Evolutionary conservation across 2,329 filamentous ascomycete species (phyloP).

Genomic region (Talaromyces islandicus): DNA sequence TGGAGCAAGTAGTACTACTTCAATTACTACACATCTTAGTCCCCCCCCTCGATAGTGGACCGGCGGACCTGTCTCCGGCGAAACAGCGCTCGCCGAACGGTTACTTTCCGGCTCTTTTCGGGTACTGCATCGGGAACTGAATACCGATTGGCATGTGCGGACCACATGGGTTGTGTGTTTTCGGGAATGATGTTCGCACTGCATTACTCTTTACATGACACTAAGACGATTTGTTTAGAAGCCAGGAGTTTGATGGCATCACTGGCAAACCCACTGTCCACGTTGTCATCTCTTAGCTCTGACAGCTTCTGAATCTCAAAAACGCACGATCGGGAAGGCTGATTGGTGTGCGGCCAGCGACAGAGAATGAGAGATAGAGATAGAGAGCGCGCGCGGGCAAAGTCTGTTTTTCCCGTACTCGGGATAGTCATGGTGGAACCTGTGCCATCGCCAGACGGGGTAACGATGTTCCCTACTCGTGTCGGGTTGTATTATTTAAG

Average conservation of each 20-base stretch:
- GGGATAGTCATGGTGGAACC: background rate
- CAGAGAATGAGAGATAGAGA: too few species aligned
- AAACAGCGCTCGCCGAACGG: background rate
- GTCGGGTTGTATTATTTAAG: background rate
- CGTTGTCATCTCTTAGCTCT: background rate
- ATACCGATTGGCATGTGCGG: background rate
- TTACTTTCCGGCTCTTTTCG: background rate
- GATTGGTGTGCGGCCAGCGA: background rate
- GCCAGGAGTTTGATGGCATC: background rate
- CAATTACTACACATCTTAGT: background rate
- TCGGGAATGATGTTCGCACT: background rate
- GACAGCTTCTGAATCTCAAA: background rate
- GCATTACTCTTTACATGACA: background rate
- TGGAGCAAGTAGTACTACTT: background rate
- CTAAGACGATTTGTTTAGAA: background rate
- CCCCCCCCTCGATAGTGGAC: background rate
- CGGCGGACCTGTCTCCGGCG: background rate
- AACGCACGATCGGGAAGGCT: background rate
- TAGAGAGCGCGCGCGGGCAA: too few species aligned
- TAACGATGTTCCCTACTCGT: background rate
- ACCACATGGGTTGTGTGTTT: background rate
- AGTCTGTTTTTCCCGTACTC: background rate
- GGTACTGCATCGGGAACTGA: background rate
- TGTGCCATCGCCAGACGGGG: background rate
- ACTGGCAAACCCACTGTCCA: background rate